Conservation (phyloP, 768 basidiomycete species). For the Agrocybe praecox region DNA sequence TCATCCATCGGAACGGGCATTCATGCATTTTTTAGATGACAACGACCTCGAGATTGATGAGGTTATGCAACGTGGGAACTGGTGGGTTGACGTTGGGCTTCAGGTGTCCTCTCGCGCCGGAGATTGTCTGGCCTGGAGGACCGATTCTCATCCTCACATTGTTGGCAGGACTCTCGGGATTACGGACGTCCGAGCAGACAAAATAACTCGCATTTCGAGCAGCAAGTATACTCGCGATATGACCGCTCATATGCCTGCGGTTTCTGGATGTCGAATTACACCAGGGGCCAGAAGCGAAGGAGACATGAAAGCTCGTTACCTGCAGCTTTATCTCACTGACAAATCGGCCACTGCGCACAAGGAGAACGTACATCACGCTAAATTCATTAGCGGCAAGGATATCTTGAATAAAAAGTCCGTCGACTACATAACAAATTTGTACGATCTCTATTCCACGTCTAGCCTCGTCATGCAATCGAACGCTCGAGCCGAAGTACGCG, state of each 20-base stretch:
- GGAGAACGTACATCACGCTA: slow-evolving; percentile 18
- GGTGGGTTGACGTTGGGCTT: slow-evolving; percentile 33
- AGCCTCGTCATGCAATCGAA: slow-evolving; percentile 12
- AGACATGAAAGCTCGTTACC: too few species aligned
- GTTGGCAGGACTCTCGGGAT: slow-evolving; percentile 16
- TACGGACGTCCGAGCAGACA: slow-evolving; percentile 7
- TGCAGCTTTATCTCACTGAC: too few species aligned
- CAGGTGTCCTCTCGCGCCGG: slow-evolving; percentile 19
- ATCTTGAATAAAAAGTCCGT: slow-evolving; percentile 11
- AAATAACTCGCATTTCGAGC: slow-evolving; percentile 23
- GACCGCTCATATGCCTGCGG: slow-evolving; percentile 25
- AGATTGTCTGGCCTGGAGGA: slow-evolving; percentile 29
- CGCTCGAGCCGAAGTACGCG: slow-evolving; percentile 29
- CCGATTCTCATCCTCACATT: slow-evolving; percentile 24
- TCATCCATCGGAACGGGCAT: neutral
- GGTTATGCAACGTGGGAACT: slow-evolving; percentile 5
- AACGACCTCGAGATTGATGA: neutral
- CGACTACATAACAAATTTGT: slow-evolving; percentile 15
- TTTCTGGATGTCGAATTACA: slow-evolving; percentile 35
- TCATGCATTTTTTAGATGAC: neutral
- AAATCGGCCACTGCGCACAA: slow-evolving; percentile 28
- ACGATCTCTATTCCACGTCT: slow-evolving; percentile 21
- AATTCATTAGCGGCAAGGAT: slow-evolving; percentile 17
- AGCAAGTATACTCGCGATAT: slow-evolving; percentile 26
- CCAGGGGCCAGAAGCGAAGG: too few species aligned